Percentiles rank a stretch among this genome's conserved stretches.
Evolutionary conservation across 164 flowering plant species (phyloP).

Genomic region (Pachysandra terminalis): DNA sequence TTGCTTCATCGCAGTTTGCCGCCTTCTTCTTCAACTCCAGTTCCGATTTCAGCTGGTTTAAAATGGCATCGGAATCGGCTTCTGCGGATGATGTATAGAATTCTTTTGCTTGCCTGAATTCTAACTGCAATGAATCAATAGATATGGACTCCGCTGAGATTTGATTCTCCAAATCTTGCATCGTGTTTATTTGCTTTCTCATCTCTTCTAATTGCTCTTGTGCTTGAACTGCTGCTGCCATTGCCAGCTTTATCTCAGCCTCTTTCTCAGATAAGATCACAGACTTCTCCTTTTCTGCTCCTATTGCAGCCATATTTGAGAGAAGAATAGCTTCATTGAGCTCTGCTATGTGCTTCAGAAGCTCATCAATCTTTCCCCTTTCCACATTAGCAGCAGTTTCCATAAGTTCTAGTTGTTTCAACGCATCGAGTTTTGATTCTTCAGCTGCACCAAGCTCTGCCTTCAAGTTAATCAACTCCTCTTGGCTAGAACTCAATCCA

Average conservation of each 20-base stretch:
- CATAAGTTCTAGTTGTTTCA: conserved; percentile 28
- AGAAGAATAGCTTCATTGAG: conserved; percentile 34
- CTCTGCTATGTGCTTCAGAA: conserved; percentile 30
- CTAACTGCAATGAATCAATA: conserved; percentile 30
- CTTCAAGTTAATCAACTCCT: conserved; percentile 26
- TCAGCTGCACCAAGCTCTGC: conserved; percentile 32
- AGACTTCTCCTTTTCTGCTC: conserved; percentile 33
- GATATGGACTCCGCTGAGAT: conserved; percentile 24
- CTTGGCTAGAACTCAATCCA: conserved; percentile 32
- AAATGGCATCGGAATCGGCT: conserved; percentile 28
- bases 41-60: conserved; percentile 26
- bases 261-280: conserved; percentile 29
- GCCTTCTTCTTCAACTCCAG: conserved; percentile 24
- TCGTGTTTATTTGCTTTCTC: conserved; percentile 23
- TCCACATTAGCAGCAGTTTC: conserved; percentile 29
- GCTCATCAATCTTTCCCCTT: conserved; percentile 34
- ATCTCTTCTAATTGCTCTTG: conserved; percentile 27
- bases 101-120: conserved; percentile 34
- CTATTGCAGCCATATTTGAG: conserved; percentile 28
- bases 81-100: conserved; percentile 21
- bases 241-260: conserved; percentile 22
- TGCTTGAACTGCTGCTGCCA: conserved; percentile 17
- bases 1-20: conserved; percentile 18
- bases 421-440: conserved; percentile 28
- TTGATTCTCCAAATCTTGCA: conserved; percentile 34